These are phyloP conservation scores for Botrytis fabae DNA, from an alignment of 2,329 filamentous ascomycete species.

Conservation along the genomic window DNA sequence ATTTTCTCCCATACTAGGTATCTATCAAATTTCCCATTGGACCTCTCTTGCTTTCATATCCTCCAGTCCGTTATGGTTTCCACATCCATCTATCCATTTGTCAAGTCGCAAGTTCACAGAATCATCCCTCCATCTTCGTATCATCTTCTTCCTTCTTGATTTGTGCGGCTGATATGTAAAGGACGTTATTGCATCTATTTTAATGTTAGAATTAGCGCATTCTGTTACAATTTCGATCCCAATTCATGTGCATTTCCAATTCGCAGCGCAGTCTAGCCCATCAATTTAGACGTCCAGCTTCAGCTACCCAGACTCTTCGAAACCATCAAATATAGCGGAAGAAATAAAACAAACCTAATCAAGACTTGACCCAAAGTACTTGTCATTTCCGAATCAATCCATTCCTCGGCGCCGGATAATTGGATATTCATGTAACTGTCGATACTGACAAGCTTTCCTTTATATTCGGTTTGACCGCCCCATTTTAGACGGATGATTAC, in stretches of 20 bases:
- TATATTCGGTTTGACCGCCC: constrained; percentile 91
- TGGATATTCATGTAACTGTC: constrained; percentile 99
- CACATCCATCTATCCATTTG: constrained; percentile 16
- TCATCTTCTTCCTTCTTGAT: constrained; percentile 51
- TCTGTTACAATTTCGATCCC: background rate
- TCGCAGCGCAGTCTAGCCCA: background rate
- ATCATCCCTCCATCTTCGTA: constrained; percentile 56
- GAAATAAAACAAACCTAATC: constrained; percentile 65
- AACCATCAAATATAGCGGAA: background rate
- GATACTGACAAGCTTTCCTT: constrained; percentile 85
- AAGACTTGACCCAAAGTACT: constrained; percentile 86
- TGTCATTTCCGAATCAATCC: constrained; percentile 81
- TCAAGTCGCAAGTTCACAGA: constrained; percentile 24
- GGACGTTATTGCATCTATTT: constrained; percentile 87
- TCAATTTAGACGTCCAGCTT: background rate
- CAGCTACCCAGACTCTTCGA: background rate
- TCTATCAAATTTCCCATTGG: background rate
- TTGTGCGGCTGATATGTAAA: constrained; percentile 74
- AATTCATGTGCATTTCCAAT: background rate
- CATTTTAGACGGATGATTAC: constrained; percentile 94
- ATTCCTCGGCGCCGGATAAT: constrained; percentile 87
- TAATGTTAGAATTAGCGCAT: constrained; percentile 16
- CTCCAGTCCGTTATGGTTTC: background rate
- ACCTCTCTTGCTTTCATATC: background rate
- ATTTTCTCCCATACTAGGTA: background rate